Conservation (phyloP, 495 filamentous ascomycete species). For the Filosporella fistucella region DNA sequence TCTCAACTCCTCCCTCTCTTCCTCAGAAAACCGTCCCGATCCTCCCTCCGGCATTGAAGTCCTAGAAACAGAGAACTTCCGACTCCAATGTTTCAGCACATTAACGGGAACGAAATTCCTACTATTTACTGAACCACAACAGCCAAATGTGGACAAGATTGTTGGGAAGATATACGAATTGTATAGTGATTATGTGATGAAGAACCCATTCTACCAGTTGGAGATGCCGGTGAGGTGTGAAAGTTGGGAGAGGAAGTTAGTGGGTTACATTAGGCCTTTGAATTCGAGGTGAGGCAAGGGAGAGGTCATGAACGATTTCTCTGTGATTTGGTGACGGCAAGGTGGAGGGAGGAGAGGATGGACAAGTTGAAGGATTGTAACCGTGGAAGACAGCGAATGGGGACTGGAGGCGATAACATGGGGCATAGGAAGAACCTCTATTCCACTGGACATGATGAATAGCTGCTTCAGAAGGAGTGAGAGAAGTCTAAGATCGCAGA, state of each 20-base stretch:
- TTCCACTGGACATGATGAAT: too few species aligned
- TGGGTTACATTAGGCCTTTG: slow-evolving; percentile 61
- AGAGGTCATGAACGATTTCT: too few species aligned
- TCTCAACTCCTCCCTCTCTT: slow-evolving; percentile 20
- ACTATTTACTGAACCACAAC: slow-evolving; percentile 88
- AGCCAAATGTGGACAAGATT: slow-evolving; percentile 79
- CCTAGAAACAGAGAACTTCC: slow-evolving; percentile 86
- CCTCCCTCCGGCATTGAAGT: slow-evolving; percentile 76
- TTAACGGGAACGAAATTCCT: slow-evolving; percentile 93
- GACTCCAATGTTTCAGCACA: slow-evolving; percentile 92
- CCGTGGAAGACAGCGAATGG: too few species aligned
- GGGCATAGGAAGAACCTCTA: too few species aligned
- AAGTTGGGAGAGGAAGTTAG: slow-evolving; percentile 82
- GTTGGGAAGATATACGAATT: slow-evolving; percentile 86
- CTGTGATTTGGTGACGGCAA: too few species aligned
- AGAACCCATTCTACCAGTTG: slow-evolving; percentile 96
- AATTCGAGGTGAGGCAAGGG: slow-evolving; percentile 33
- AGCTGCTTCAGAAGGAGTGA: too few species aligned
- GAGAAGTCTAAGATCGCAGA: too few species aligned
- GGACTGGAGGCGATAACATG: too few species aligned
- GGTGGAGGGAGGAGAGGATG: too few species aligned
- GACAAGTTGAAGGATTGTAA: too few species aligned
- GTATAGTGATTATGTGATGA: slow-evolving; percentile 97
- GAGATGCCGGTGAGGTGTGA: slow-evolving; percentile 98
- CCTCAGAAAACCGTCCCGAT: slow-evolving; percentile 38